Conservation (phyloP, 2,329 filamentous ascomycete species). For the Nectriaceae sp. region DNA sequence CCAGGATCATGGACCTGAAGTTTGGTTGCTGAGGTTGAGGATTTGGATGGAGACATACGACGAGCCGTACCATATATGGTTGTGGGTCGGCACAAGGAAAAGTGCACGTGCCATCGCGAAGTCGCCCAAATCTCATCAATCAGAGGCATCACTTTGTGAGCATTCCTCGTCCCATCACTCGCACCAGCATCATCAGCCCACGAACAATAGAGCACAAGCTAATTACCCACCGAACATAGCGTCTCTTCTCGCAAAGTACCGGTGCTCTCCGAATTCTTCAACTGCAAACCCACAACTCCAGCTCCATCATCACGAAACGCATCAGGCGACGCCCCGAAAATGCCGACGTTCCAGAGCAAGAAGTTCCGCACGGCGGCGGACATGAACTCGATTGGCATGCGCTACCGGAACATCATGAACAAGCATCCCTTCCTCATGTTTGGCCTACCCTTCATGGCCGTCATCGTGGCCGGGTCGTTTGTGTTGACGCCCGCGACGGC, state of each 20-base stretch:
- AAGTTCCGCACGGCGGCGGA: slow-evolving; percentile 70
- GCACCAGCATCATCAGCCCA: not conserved
- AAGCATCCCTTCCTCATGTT: slow-evolving; percentile 90
- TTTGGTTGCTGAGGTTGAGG: no score
- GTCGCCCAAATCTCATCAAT: not conserved
- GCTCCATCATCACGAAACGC: not conserved
- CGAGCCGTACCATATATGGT: no score
- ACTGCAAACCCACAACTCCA: not conserved
- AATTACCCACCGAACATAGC: not conserved
- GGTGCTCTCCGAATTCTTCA: not conserved
- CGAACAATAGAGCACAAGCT: not conserved
- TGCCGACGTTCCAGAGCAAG: slow-evolving; percentile 64
- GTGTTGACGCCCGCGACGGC: slow-evolving; percentile 93
- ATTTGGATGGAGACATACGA: not conserved
- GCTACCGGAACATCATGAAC: slow-evolving; percentile 74
- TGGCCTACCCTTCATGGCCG: slow-evolving; percentile 85
- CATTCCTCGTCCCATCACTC: not conserved
- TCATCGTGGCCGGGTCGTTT: slow-evolving; percentile 92
- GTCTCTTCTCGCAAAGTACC: not conserved
- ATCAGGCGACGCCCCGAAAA: slow-evolving; percentile 16
- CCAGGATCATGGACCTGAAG: not conserved
- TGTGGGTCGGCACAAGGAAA: not conserved
- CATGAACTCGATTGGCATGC: slow-evolving; percentile 67
- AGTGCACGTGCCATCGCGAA: not conserved
- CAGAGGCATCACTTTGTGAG: not conserved